Evolutionary conservation across 2,329 filamentous ascomycete genomes (phyloP).

Genomic region (Alternaria hordeiaustralica): DNA sequence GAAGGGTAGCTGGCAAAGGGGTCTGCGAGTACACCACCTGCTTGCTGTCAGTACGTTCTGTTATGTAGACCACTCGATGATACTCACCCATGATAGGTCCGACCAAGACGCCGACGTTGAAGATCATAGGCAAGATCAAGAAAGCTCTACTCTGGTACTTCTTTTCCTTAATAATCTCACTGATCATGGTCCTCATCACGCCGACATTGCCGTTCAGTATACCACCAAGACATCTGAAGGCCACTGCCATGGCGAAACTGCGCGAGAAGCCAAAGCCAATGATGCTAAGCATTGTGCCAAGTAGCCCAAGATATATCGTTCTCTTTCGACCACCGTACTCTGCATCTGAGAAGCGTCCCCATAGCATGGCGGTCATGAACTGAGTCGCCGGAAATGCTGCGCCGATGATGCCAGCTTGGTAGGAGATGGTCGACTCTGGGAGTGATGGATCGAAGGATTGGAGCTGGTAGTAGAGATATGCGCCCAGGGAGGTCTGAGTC

Average conservation of each 20-base stretch:
- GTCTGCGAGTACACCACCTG: slow-evolving; percentile 72
- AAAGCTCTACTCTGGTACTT: slow-evolving; percentile 66
- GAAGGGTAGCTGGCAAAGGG: slow-evolving; percentile 67
- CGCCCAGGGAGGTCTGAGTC: slow-evolving; percentile 68
- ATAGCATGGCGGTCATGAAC: slow-evolving; percentile 81
- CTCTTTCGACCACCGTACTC: slow-evolving; percentile 72
- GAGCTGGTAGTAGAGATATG: slow-evolving; percentile 91
- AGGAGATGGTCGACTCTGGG: slow-evolving; percentile 70
- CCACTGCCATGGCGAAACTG: slow-evolving; percentile 66
- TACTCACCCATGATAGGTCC: slow-evolving; percentile 48
- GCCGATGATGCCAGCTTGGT: slow-evolving; percentile 78
- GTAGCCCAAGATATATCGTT: slow-evolving; percentile 77
- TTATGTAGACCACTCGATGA: too few relatives aligned
- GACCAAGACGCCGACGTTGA: slow-evolving; percentile 64
- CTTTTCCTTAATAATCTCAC: slow-evolving; percentile 74
- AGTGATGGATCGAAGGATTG: slow-evolving; percentile 71
- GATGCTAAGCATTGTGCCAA: slow-evolving; percentile 71
- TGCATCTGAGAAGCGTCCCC: slow-evolving; percentile 75
- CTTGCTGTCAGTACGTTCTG: slow-evolving; percentile 39
- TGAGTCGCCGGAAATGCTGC: slow-evolving; percentile 83
- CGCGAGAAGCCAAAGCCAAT: slow-evolving; percentile 73
- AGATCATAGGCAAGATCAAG: slow-evolving; percentile 69
- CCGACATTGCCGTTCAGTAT: slow-evolving; percentile 75
- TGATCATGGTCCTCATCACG: slow-evolving; percentile 76
- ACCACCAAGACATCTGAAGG: slow-evolving; percentile 72